phyloP scores from a whole-genome alignment of 192 early-diverging fungal genomes.

The Coemansia sp. region DNA sequence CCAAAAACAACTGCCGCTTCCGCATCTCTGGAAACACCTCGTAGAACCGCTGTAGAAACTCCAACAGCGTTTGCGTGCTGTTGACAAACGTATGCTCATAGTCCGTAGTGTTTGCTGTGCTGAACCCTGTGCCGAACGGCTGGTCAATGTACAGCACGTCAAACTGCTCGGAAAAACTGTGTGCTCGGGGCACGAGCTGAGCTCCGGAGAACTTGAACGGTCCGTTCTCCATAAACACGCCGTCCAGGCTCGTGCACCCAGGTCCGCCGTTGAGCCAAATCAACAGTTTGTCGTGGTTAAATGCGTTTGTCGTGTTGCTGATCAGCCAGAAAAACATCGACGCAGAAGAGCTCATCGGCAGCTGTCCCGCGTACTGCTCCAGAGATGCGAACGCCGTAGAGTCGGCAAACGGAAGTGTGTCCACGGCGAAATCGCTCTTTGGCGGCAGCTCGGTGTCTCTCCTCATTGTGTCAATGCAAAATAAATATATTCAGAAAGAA shows the following conservation, averaged over 20 bases:
- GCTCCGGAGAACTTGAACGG: conserved; percentile 56
- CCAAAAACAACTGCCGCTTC: conserved; percentile 59
- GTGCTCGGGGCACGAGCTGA: conserved; percentile 30
- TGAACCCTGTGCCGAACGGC: conserved; percentile 66
- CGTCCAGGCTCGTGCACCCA: conserved; percentile 64
- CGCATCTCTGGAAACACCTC: conserved; percentile 57
- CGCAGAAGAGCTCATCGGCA: conserved; percentile 42
- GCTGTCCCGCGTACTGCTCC: conserved; percentile 45
- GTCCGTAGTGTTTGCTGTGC: conserved; percentile 11
- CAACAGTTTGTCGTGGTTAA: conserved; percentile 54
- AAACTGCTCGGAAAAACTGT: conserved; percentile 50
- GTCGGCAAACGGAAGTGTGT: conserved; percentile 39
- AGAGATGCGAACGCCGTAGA: conserved; percentile 28
- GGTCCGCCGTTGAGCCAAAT: conserved; percentile 70
- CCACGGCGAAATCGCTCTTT: conserved; percentile 24
- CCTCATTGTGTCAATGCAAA: conserved; percentile 4
- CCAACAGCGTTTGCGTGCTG: conserved; percentile 48
- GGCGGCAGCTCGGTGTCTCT: not conserved
- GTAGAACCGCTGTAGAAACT: conserved; percentile 62
- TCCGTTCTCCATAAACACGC: conserved; percentile 68
- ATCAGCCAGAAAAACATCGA: conserved; percentile 58
- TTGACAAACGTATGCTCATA: conserved; percentile 40
- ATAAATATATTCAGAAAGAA: not conserved
- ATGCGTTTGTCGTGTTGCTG: conserved; percentile 48
- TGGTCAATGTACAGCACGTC: conserved; percentile 64